Evolutionary conservation across 768 basidiomycete species (phyloP).

Genomic region (Lentinula sp.): DNA sequence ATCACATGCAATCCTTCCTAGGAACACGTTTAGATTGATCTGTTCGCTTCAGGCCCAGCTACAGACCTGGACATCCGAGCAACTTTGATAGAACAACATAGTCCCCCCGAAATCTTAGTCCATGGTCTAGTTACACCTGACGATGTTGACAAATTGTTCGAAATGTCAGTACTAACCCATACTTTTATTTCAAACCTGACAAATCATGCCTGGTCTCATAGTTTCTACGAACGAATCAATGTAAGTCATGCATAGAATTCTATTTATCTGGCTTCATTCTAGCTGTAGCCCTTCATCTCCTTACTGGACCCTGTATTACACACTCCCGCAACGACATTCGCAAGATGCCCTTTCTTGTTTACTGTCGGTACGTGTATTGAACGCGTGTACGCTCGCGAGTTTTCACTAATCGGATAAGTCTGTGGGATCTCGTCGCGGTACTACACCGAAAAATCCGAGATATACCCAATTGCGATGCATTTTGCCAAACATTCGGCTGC

Average conservation of each 20-base stretch:
- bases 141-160: slow-evolving; percentile 80
- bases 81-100: slow-evolving; percentile 69
- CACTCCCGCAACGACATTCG: slow-evolving; percentile 71
- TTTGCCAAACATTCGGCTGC: slow-evolving; percentile 82
- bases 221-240: slow-evolving; percentile 68
- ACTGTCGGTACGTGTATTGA: slow-evolving; percentile 61
- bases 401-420: slow-evolving; percentile 32
- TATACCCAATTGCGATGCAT: slow-evolving; percentile 86
- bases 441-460: slow-evolving; percentile 71
- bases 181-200: not conserved
- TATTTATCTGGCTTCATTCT: not conserved
- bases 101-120: slow-evolving; percentile 75
- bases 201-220: slow-evolving; percentile 17
- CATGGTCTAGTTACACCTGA: slow-evolving; percentile 73
- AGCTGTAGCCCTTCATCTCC: slow-evolving; percentile 58
- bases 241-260: slow-evolving; percentile 31
- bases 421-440: slow-evolving; percentile 86
- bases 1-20: not conserved
- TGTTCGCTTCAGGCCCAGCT: slow-evolving; percentile 49
- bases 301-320: slow-evolving; percentile 79
- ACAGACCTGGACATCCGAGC: slow-evolving; percentile 66
- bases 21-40: not conserved
- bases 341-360: slow-evolving; percentile 85
- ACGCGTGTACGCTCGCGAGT: not conserved
- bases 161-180: slow-evolving; percentile 50